Percentiles rank a stretch among this genome's conserved stretches.
Evolutionary conservation across 495 filamentous ascomycete species (phyloP).

Genomic region (Glutinoglossum americanum): DNA sequence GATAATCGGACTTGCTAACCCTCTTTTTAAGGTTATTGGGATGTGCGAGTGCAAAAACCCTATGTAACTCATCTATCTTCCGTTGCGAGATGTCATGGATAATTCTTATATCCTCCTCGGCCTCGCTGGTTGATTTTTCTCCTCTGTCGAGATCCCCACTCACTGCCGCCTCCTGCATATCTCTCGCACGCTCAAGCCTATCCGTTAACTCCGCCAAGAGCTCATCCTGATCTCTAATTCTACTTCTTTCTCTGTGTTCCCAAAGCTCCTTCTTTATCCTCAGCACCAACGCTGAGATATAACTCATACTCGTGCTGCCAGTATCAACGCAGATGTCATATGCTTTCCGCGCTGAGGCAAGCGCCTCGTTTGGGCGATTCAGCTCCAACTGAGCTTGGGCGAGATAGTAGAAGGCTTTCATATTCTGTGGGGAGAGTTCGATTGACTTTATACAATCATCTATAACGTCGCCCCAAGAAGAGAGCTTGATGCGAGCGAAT

Average conservation of each 20-base stretch:
- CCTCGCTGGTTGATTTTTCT: conserved; percentile 20
- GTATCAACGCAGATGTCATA: conserved; percentile 45
- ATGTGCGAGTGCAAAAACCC: conserved; percentile 39
- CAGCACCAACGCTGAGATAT: conserved; percentile 45
- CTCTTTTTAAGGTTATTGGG: conserved; percentile 29
- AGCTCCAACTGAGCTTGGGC: conserved; percentile 65
- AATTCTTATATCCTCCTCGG: conserved; percentile 28
- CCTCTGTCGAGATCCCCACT: conserved; percentile 11
- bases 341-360: conserved; percentile 45
- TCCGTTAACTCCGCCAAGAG: conserved; percentile 33
- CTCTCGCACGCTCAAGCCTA: conserved; percentile 20
- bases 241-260: conserved; percentile 26
- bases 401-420: conserved; percentile 74
- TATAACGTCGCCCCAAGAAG: conserved; percentile 50
- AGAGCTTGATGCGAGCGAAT: conserved; percentile 56
- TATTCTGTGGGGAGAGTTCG: conserved; percentile 34
- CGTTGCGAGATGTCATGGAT: conserved; percentile 28
- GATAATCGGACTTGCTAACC: conserved; percentile 16
- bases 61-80: conserved; percentile 36
- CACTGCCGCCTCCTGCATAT: conserved; percentile 26
- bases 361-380: conserved; percentile 50
- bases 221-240: conserved; percentile 22
- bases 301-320: conserved; percentile 35
- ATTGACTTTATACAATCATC: conserved; percentile 59
- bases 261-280: conserved; percentile 60